Percentiles rank a stretch among this genome's conserved stretches.
Conservation (phyloP, 257 asterid species). For the Lantana camara region DNA sequence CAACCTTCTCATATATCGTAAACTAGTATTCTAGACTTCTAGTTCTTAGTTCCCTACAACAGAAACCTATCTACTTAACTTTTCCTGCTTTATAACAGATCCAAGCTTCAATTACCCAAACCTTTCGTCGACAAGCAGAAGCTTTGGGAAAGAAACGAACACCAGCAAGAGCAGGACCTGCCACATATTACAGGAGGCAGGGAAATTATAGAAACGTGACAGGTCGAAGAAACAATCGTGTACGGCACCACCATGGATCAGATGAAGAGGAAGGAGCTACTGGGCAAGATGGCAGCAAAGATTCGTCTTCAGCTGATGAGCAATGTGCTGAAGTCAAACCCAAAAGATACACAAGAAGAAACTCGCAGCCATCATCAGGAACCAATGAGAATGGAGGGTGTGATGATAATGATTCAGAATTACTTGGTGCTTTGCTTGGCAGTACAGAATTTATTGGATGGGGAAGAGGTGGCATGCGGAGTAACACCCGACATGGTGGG, state of each 20-base stretch:
- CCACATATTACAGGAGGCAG: slow-evolving; percentile 60
- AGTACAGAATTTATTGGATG: slow-evolving; percentile 67
- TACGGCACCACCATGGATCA: no score
- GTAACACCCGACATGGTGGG: slow-evolving; percentile 66
- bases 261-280: slow-evolving; percentile 70
- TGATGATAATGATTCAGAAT: slow-evolving; percentile 61
- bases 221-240: slow-evolving; percentile 60
- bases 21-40: no score
- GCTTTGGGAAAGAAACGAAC: slow-evolving; percentile 77
- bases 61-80: slow-evolving; percentile 20
- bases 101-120: slow-evolving; percentile 85
- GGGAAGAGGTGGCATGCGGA: slow-evolving; percentile 95
- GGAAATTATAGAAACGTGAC: slow-evolving; percentile 54
- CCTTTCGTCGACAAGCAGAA: slow-evolving; percentile 78
- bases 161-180: slow-evolving; percentile 46
- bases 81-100: slow-evolving; percentile 49
- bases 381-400: slow-evolving; percentile 54
- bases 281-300: slow-evolving; percentile 65
- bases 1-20: background rate
- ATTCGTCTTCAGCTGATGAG: slow-evolving; percentile 83
- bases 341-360: slow-evolving; percentile 60
- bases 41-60: slow-evolving; percentile 6
- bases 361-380: slow-evolving; percentile 56
- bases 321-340: slow-evolving; percentile 56
- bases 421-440: slow-evolving; percentile 47